A percentile compares a stretch with the other conserved stretches of the same genome.
Evolutionary conservation across 768 basidiomycete genomes (phyloP).

Genomic region (Strobilomyces echinocephalus): DNA sequence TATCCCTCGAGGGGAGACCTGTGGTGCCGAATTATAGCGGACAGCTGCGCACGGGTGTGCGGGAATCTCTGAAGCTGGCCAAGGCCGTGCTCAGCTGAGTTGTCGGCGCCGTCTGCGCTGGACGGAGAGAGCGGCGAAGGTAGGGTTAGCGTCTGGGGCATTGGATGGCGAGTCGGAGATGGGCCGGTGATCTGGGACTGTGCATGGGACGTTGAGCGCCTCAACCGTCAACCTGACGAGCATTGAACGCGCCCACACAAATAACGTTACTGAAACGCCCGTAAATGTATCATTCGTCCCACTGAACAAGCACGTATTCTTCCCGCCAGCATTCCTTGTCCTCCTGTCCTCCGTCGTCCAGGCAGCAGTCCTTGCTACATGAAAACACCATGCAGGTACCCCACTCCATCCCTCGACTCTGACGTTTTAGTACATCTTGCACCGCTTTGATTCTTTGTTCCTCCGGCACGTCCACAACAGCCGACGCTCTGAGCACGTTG

Average conservation of each 20-base stretch:
- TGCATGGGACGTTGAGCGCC: constrained; percentile 23
- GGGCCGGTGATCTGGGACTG: constrained; percentile 15
- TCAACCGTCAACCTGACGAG: constrained; percentile 3
- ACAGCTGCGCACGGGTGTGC: constrained; percentile 79
- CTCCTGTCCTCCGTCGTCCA: constrained; percentile 38
- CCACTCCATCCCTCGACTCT: constrained; percentile 82
- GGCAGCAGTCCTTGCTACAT: constrained; percentile 75
- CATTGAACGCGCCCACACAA: constrained; percentile 11
- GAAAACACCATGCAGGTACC: constrained; percentile 89
- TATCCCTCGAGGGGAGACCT: constrained; percentile 50
- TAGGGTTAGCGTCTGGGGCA: constrained; percentile 25
- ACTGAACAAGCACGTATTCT: constrained; percentile 71
- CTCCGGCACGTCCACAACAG: constrained; percentile 38
- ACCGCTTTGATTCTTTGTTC: constrained; percentile 66
- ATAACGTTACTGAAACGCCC: constrained; percentile 18
- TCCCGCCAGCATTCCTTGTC: constrained; percentile 58
- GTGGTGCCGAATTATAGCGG: constrained; percentile 67
- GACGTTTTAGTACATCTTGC: constrained; percentile 48
- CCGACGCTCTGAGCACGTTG: constrained; percentile 52
- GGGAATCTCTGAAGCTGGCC: constrained; percentile 51
- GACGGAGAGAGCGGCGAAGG: constrained; percentile 12
- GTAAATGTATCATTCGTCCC: constrained; percentile 49
- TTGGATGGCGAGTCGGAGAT: constrained; percentile 18
- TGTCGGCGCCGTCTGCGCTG: constrained; percentile 17
- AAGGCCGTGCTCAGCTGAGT: constrained; percentile 14